A percentile compares a stretch with the other conserved stretches of the same genome.
phyloP scores from a whole-genome alignment of 2,329 filamentous ascomycete species.

The Trichoderma sp. region DNA sequence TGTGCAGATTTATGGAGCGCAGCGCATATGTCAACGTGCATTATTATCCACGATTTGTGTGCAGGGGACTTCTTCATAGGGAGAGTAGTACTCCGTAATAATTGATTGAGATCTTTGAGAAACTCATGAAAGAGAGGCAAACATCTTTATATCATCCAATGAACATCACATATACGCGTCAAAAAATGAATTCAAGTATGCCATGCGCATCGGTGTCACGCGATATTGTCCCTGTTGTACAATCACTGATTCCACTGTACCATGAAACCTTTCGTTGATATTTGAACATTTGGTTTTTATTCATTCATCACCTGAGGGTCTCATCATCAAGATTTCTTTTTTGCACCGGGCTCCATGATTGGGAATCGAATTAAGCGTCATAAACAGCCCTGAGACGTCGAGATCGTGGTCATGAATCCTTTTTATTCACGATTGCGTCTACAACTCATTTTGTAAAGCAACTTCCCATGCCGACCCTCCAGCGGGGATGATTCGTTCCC shows the following conservation, averaged over 20 bases:
- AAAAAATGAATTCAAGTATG: not conserved
- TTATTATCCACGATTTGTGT: not conserved
- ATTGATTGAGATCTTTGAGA: not conserved
- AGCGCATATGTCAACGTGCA: constrained; percentile 4
- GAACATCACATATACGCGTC: not conserved
- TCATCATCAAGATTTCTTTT: constrained; percentile 10
- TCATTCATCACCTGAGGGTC: constrained; percentile 17
- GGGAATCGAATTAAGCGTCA: constrained; percentile 23
- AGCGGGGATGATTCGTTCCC: constrained; percentile 39
- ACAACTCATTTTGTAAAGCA: constrained; percentile 45
- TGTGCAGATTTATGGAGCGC: constrained; percentile 3
- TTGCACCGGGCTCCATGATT: constrained; percentile 16
- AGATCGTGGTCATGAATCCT: constrained; percentile 43
- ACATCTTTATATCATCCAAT: not conserved
- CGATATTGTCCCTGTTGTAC: not conserved
- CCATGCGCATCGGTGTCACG: not conserved
- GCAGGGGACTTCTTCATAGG: not conserved
- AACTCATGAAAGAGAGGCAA: not conserved
- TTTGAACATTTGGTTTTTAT: constrained; percentile 9
- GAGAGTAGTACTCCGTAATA: not conserved
- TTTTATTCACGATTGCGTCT: constrained; percentile 48
- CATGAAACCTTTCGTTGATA: not conserved
- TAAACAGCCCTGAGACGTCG: constrained; percentile 20
- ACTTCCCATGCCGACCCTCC: constrained; percentile 45
- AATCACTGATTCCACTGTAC: not conserved